Conservation (phyloP, 768 basidiomycete species). For the Russula dissimulans region DNA sequence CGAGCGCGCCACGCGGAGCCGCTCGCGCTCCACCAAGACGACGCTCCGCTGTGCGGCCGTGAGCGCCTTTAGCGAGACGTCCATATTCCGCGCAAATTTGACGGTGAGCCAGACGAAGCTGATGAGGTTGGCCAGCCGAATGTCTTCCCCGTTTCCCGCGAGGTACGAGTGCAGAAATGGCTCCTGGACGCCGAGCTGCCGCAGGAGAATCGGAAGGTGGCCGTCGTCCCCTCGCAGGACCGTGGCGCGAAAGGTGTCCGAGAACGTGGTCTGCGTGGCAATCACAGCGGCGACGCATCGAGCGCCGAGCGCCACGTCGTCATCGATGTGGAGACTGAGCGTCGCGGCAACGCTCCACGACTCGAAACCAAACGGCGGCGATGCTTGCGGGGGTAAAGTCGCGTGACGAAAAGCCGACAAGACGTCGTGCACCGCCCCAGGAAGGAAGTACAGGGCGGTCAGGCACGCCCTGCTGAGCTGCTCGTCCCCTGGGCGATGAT, state of each 20-base stretch:
- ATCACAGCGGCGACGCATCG: neutral
- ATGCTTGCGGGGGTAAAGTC: neutral
- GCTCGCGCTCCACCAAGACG: neutral
- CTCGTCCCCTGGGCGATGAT: neutral
- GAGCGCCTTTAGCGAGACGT: neutral
- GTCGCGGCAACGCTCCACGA: neutral
- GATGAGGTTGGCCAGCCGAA: neutral
- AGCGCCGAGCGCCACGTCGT: neutral
- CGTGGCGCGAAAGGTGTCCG: neutral
- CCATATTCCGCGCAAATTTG: neutral
- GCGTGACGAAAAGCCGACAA: neutral
- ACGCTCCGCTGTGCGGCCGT: neutral
- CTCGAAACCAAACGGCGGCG: neutral
- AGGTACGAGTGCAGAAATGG: neutral
- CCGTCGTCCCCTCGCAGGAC: neutral
- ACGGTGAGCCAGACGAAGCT: neutral
- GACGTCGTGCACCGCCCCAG: neutral
- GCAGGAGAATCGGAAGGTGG: neutral
- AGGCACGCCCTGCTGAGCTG: neutral
- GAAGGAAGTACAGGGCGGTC: neutral
- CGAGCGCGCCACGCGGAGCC: neutral
- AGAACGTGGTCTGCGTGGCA: neutral
- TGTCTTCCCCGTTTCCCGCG: neutral
- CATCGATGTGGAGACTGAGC: neutral
- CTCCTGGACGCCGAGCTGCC: neutral